Base-by-base conservation (phyloP, 192 early-diverging fungal genomes). In the Backusella westeae region DNA sequence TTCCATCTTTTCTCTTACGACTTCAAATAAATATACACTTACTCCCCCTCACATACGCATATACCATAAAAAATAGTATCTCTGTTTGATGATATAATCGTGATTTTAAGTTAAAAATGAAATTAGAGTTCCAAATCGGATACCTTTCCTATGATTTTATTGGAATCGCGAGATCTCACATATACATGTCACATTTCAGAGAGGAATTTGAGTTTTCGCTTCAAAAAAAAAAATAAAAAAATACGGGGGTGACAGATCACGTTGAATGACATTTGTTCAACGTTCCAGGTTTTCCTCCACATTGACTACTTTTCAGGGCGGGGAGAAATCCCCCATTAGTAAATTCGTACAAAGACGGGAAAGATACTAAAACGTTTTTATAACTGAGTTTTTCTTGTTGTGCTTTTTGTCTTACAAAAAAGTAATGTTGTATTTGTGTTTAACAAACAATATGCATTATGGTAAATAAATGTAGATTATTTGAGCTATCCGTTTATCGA, bases 271-370 rank as follows among this genome's bases (percentile, higher is more conserved):
- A 26, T 56, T 14, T 44, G 15, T 44, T 44, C 17, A 44, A 44
- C 42, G n/a, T 56, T 56, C 53, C 53, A 56, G 23, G 53, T 56
- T 44, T 44, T 63, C 26, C 56, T 59, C 53, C 53, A 59, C 23
- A 53, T 8, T 23, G 10, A 26, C 10, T 26, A 6, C 23, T 63
- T 63, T 63, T 63, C 56, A 63, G 56, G 56, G 56, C 56, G 56
- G 56, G 56, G 56, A 63, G 56, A 63, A 63, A 63, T 29, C 53
- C 53, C 53, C 53, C 53, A 59, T 59, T 59, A 59, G 53, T 59
- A 59, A 59, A 59, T 26, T 59, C 53, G 53, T 59, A 12, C 46
- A 49, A 49, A 49, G 8, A 21, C 9, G 23, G 56, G 56, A 26
- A 59, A 63, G 23, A 12, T 63, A 63, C 56, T 63, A 63, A 29